A percentile compares a stretch with the other conserved stretches of the same genome.
Evolutionary conservation across 2,329 filamentous ascomycete genomes (phyloP).

Genomic region (Cladosporium sp.): DNA sequence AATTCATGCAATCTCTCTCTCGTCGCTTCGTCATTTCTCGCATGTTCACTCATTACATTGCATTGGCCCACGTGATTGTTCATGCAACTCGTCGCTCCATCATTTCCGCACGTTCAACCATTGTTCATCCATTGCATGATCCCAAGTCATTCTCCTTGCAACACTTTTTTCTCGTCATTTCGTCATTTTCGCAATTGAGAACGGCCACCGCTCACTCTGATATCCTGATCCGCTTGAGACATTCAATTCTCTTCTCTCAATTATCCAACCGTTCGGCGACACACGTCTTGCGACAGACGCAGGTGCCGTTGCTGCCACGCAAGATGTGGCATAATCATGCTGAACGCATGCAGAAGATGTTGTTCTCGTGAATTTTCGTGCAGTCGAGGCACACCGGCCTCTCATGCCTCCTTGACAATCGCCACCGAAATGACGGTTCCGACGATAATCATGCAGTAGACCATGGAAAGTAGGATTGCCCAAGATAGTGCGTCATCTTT

Average conservation of each 20-base stretch:
- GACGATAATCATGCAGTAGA: conserved; percentile 16
- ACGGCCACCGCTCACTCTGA: neutral
- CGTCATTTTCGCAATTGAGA: neutral
- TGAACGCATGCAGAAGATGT: neutral
- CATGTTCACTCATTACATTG: neutral
- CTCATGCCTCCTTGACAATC: neutral
- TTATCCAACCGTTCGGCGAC: neutral
- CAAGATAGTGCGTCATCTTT: conserved; percentile 27
- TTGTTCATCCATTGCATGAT: neutral
- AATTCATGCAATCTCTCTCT: neutral
- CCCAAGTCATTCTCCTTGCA: too few species aligned
- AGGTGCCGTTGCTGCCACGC: neutral
- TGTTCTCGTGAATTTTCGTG: neutral
- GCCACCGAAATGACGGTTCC: conserved; percentile 12
- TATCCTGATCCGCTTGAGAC: neutral
- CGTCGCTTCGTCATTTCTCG: neutral
- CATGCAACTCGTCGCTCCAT: neutral
- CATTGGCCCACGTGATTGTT: neutral
- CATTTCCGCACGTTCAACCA: neutral
- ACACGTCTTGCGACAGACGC: neutral
- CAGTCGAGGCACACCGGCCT: neutral
- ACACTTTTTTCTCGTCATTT: neutral
- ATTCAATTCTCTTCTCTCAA: neutral
- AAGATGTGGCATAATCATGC: neutral
- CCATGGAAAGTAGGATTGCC: conserved; percentile 24